Evolutionary conservation across 2,329 filamentous ascomycete genomes (phyloP), one percentile per base, ranked within the genome.

Genomic region (Botrytis cinerea): DNA sequence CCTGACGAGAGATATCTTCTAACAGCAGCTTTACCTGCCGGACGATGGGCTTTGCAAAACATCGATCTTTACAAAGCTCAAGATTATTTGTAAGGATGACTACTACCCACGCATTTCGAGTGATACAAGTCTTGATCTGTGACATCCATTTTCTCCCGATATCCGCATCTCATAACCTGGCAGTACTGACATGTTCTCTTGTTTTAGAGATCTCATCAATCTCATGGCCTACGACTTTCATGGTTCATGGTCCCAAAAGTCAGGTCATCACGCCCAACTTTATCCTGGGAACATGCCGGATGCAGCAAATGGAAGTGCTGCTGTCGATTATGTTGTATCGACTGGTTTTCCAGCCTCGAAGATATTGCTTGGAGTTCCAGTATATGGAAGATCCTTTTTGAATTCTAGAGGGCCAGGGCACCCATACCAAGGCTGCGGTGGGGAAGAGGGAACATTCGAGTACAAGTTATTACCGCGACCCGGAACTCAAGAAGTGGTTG

Each of bases 201-300:
- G 28, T 28, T 28, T 51, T 28, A 72, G 71, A 51, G 92, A 95
- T 81, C 87, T 91, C 75, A 84, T 96, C 81, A 95, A 95, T 81
- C 83, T 96, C 51, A 93, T 92, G 88, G 88, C 92, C 1, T 96
- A 94, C 82, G 93, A 96, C 81, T 93, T 95, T 79, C 90, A 88
- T 40, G 92, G 93, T 1, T 85, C 88, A 5, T 95, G 92, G 92
- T 88, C 87, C 1, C 80, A 84, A 45, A 87, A 87, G 73, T 89
- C 88, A 63, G 93, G 92, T 10, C 92, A 95, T 80, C 93, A 95
- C 72, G 89, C 92, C 7, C 92, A 94, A 80, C 87, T 96, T 1
- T 93, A 90, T 79, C 84, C 89, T 1, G 86, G 89, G 51, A 54
- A 60, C 73, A 84, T 82, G 71, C 75, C 80, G 10, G 88, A 87